Percentiles rank a stretch among this genome's conserved stretches.
phyloP scores from a whole-genome alignment of 371 early-diverging fungal species.

The Cladochytrium tenue region DNA sequence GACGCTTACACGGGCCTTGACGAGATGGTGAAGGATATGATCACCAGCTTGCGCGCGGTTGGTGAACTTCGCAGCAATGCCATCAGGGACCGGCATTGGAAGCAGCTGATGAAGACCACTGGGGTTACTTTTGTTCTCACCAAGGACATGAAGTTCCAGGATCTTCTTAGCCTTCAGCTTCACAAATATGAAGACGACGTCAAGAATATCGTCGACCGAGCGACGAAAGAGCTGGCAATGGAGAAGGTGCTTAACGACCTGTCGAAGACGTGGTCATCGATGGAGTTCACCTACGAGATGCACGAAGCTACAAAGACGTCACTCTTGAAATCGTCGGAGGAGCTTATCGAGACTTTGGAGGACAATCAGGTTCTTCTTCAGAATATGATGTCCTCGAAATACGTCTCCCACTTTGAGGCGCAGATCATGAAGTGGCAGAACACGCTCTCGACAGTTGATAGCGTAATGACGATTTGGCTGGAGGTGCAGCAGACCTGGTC shows the following conservation, averaged over 20 bases:
- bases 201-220: slow-evolving; percentile 63
- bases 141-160: slow-evolving; percentile 65
- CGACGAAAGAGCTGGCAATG: slow-evolving; percentile 65
- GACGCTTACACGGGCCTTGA: slow-evolving; percentile 64
- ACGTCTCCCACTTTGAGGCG: slow-evolving; percentile 60
- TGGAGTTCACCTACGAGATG: slow-evolving; percentile 66
- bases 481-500: slow-evolving; percentile 69
- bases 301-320: slow-evolving; percentile 56
- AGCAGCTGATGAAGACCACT: slow-evolving; percentile 68
- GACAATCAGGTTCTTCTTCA: slow-evolving; percentile 71
- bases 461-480: slow-evolving; percentile 56
- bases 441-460: slow-evolving; percentile 57
- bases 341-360: slow-evolving; percentile 63
- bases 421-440: slow-evolving; percentile 67
- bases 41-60: slow-evolving; percentile 59
- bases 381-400: slow-evolving; percentile 64
- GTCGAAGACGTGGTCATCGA: slow-evolving; percentile 57
- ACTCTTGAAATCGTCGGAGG: slow-evolving; percentile 57
- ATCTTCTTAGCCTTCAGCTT: slow-evolving; percentile 58
- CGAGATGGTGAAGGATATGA: slow-evolving; percentile 69
- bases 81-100: slow-evolving; percentile 68
- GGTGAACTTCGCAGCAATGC: slow-evolving; percentile 64
- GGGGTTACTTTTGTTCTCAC: slow-evolving; percentile 65
- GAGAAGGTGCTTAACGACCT: slow-evolving; percentile 65
- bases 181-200: slow-evolving; percentile 69